Evolutionary conservation across 805 yeast genomes (phyloP).

Genomic region (Metschnikowia chrysomelidarum): DNA sequence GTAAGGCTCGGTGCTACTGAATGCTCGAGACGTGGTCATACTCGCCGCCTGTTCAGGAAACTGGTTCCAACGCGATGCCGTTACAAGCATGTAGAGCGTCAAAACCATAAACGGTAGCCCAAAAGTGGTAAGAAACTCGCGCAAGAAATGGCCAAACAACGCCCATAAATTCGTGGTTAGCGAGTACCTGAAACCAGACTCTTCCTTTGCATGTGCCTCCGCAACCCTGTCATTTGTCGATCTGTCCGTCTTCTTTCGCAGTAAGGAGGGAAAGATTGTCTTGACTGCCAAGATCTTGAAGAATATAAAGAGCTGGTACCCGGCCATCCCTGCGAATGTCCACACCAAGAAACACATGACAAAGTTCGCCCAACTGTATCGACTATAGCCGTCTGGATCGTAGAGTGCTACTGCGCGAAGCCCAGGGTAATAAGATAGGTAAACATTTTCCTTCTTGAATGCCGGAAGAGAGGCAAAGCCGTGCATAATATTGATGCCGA

Average conservation of each 20-base stretch:
- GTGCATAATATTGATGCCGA: slow-evolving; percentile 30
- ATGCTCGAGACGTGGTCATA: slow-evolving; percentile 20
- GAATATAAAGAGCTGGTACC: slow-evolving; percentile 23
- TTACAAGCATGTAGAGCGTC: slow-evolving; percentile 32
- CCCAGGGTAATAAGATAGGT: slow-evolving; percentile 42
- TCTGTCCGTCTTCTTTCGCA: slow-evolving; percentile 7
- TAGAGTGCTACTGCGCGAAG: slow-evolving; percentile 37
- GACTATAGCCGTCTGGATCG: slow-evolving; percentile 22
- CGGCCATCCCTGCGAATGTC: slow-evolving; percentile 24
- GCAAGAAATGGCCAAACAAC: slow-evolving; percentile 32
- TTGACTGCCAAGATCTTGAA: slow-evolving; percentile 14
- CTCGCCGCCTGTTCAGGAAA: slow-evolving; percentile 5
- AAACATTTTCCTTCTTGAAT: slow-evolving; percentile 33
- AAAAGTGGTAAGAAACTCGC: slow-evolving; percentile 33
- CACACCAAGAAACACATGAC: slow-evolving; percentile 33
- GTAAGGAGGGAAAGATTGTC: slow-evolving; percentile 1
- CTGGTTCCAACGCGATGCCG: slow-evolving; percentile 20
- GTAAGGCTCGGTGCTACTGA: slow-evolving; percentile 26
- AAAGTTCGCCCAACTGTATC: slow-evolving; percentile 44
- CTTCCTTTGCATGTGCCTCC: not conserved
- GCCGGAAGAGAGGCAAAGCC: slow-evolving; percentile 8
- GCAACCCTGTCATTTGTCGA: not conserved
- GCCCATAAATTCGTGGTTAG: slow-evolving; percentile 17
- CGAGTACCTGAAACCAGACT: slow-evolving; percentile 6
- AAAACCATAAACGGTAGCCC: slow-evolving; percentile 45